Evolutionary conservation across 176 grass and related monocot species (phyloP), one percentile per base, ranked within the genome.

Genomic region (Oryza nivara): DNA sequence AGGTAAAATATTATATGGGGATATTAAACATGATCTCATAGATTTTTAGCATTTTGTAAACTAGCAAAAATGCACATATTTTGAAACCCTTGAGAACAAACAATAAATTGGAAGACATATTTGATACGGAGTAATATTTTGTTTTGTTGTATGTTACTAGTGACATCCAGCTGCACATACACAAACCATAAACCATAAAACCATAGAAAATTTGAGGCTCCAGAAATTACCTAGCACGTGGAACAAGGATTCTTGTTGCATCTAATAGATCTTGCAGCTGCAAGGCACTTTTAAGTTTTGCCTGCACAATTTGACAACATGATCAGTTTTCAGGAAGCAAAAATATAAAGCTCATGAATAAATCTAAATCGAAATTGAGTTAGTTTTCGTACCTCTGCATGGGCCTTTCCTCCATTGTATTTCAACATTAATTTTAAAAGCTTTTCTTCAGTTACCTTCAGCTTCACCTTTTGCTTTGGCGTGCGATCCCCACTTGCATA

Each of bases 191-290:
- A 79, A 67, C 45, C 23, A 80, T 87, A 66, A 46, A 80, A 77
- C 10, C 22, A 49, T 91, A 6, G 36, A 38, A 38, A 38, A 38
- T 38, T 38, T 38, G 36, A 38, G 36, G 36, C 36, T 38, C 36
- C 36, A 38, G 36, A 38, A 38, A 38, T 38, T 38, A 38, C 36
- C 5, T 38, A 38, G 36, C 36, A 38, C 36, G 36, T 38, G 36
- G 36, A 38, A 38, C 36, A 77, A 97, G 91, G 35, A 95, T 92
- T 76, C 95, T 89, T 41, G 95, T 97, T 83, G 95, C 95, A 89
- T 97, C 95, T 85, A 97, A 88, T 23, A 97, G 87, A 93, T 97
- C 95, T 95, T 97, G 95, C 73, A 97, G 90, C 73, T 97, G 95
- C 68, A 97, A 79, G 58, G 95, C 95, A 74, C 89, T 97, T 88